Evolutionary conservation across 2,329 filamentous ascomycete species (phyloP).

Genomic region (Talaromyces amestolkiae): DNA sequence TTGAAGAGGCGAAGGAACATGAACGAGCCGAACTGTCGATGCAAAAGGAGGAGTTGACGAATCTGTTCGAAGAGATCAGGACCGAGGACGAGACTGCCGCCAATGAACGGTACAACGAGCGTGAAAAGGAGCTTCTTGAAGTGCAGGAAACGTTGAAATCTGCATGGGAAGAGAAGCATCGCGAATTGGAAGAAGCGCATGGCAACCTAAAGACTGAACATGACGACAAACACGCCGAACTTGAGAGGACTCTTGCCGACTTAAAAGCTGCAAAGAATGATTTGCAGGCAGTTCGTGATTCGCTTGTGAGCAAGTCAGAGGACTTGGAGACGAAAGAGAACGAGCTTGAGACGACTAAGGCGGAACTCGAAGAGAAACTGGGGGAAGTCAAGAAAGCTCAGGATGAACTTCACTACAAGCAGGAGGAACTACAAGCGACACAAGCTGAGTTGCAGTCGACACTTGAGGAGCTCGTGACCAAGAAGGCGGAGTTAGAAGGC

Average conservation of each 20-base stretch:
- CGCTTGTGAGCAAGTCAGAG: constrained; percentile 28
- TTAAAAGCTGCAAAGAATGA: constrained; percentile 36
- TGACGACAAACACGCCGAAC: constrained; percentile 26
- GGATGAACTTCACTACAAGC: constrained; percentile 21
- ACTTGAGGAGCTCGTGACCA: constrained; percentile 21
- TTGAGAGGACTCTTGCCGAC: constrained; percentile 33
- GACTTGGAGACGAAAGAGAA: constrained; percentile 30
- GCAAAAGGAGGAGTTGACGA: constrained; percentile 49
- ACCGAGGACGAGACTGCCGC: constrained; percentile 42
- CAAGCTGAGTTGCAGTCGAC: constrained; percentile 23
- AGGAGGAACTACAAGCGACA: constrained; percentile 18
- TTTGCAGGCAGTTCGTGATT: constrained; percentile 28
- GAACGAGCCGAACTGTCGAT: constrained; percentile 34
- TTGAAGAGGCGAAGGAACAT: constrained; percentile 33
- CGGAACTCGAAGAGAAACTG: constrained; percentile 25
- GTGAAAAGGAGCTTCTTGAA: constrained; percentile 45
- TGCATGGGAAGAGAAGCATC: constrained; percentile 39
- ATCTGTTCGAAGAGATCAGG: constrained; percentile 49
- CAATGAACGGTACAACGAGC: constrained; percentile 36
- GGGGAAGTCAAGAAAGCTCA: constrained; percentile 20
- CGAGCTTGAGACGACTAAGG: constrained; percentile 29
- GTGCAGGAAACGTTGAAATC: constrained; percentile 35
- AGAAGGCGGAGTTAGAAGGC: constrained; percentile 14
- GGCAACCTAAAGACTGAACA: constrained; percentile 37
- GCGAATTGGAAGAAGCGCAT: constrained; percentile 39